These are phyloP conservation scores for Letharia columbiana DNA, from an alignment of 495 filamentous ascomycete genomes.

Conservation along the genomic window DNA sequence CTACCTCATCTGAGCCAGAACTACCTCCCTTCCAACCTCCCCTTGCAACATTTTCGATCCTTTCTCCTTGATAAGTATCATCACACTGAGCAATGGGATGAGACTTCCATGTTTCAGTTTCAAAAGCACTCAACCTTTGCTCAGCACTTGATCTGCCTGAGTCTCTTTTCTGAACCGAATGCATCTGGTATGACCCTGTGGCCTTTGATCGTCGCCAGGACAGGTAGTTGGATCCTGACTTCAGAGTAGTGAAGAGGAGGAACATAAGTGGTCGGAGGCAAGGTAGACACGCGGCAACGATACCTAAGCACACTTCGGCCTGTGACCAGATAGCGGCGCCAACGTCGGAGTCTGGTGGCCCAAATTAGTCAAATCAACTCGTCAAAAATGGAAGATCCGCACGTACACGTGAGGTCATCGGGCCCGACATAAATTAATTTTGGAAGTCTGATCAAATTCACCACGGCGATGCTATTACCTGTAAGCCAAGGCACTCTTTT, in stretches of 20 bases:
- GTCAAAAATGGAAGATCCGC: not conserved
- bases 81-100: not conserved
- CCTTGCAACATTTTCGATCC: not conserved
- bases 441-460: not conserved
- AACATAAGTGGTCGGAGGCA: conserved; percentile 1
- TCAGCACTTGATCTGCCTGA: not conserved
- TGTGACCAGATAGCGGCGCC: conserved; percentile 2
- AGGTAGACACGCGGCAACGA: conserved; percentile 2
- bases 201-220: conserved; percentile 1
- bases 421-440: not conserved
- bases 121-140: not conserved
- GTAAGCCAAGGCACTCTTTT: not conserved
- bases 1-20: not conserved
- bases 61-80: conserved; percentile 1
- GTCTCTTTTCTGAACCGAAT: not conserved
- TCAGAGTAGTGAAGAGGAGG: not conserved
- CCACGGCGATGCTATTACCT: not conserved
- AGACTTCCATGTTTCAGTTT: not conserved
- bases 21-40: not conserved
- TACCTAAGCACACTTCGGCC: conserved; percentile 3
- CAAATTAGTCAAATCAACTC: not conserved
- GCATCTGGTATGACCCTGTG: conserved; percentile 1
- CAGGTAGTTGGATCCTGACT: not conserved
- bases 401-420: not conserved
- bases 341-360: not conserved